Conservation (phyloP, 495 filamentous ascomycete genomes). For the Tetracladium marchalianum region DNA sequence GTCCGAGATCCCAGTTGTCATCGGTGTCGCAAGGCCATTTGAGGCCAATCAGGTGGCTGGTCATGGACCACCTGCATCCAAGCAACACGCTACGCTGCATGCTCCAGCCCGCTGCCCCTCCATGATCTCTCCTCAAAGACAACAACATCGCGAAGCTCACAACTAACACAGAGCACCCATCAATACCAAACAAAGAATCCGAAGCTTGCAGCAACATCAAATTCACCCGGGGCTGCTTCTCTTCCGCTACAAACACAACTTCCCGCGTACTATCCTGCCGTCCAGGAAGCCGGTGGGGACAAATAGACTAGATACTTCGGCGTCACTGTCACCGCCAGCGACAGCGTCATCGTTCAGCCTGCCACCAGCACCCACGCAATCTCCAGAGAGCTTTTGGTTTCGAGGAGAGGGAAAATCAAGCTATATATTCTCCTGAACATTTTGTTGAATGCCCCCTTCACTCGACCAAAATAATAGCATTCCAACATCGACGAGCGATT, state of each 20-base stretch:
- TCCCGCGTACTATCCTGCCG: slow-evolving; percentile 16
- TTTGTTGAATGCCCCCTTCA: slow-evolving; percentile 24
- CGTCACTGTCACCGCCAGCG: slow-evolving; percentile 3
- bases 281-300: slow-evolving; percentile 17
- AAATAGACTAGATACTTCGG: background rate
- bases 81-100: too few relatives aligned
- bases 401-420: background rate
- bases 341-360: background rate
- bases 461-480: slow-evolving; percentile 15
- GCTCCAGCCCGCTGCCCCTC: too few relatives aligned
- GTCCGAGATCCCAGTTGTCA: too few relatives aligned
- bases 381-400: background rate
- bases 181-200: too few relatives aligned
- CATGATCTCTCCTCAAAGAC: too few relatives aligned
- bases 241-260: background rate
- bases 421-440: background rate
- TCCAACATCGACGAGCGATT: slow-evolving; percentile 4
- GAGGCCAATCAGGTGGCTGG: too few relatives aligned
- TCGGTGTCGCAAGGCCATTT: too few relatives aligned
- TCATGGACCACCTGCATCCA: too few relatives aligned
- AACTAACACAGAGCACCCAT: too few relatives aligned
- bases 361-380: background rate
- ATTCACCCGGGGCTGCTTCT: too few relatives aligned
- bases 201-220: too few relatives aligned
- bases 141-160: too few relatives aligned